phyloP scores from a whole-genome alignment of 208 protist species.

The Trypanosomatidae sp. region DNA sequence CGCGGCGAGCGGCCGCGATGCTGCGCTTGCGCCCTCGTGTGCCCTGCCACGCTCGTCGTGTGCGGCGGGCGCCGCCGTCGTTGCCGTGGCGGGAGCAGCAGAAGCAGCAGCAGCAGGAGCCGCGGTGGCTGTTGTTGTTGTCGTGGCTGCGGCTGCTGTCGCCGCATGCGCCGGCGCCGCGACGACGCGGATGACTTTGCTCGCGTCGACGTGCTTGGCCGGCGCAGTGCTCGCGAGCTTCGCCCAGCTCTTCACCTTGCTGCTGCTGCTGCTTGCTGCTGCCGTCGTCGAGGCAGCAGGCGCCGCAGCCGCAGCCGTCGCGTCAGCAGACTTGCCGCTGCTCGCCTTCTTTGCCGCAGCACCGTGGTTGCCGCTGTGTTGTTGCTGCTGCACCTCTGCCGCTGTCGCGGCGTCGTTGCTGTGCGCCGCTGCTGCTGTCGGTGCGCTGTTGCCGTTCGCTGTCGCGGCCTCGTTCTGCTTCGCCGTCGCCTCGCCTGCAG shows the following conservation, averaged over 20 bases:
- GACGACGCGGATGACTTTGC: constrained; percentile 31
- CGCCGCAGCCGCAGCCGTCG: constrained; percentile 3
- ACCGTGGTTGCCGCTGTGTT: too few relatives aligned
- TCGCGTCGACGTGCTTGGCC: constrained; percentile 9
- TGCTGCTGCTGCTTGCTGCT: constrained; percentile 1
- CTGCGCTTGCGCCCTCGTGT: too few relatives aligned
- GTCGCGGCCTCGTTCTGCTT: constrained; percentile 1
- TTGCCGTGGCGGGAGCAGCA: constrained; percentile 1
- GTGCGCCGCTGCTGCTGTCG: too few relatives aligned
- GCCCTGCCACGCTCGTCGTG: too few relatives aligned
- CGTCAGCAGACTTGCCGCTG: not conserved
- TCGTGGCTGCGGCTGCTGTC: constrained; percentile 7
- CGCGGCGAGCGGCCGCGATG: too few relatives aligned
- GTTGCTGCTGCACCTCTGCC: too few relatives aligned
- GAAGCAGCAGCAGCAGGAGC: not conserved
- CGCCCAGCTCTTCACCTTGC: constrained; percentile 58
- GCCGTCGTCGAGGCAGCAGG: constrained; percentile 3
- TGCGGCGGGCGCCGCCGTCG: constrained; percentile 8
- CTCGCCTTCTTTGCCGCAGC: too few relatives aligned
- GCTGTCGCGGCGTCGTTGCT: too few relatives aligned
- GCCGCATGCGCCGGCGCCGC: constrained; percentile 12
- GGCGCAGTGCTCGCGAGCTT: constrained; percentile 22
- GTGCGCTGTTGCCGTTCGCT: constrained; percentile 2
- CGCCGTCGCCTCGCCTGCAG: constrained; percentile 1
- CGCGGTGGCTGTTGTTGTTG: constrained; percentile 1